Percentiles rank a stretch among this genome's conserved stretches.
These are phyloP conservation scores for Globisporangium barbulae DNA, from an alignment of 352 stramenopile species.

Conservation along the genomic window DNA sequence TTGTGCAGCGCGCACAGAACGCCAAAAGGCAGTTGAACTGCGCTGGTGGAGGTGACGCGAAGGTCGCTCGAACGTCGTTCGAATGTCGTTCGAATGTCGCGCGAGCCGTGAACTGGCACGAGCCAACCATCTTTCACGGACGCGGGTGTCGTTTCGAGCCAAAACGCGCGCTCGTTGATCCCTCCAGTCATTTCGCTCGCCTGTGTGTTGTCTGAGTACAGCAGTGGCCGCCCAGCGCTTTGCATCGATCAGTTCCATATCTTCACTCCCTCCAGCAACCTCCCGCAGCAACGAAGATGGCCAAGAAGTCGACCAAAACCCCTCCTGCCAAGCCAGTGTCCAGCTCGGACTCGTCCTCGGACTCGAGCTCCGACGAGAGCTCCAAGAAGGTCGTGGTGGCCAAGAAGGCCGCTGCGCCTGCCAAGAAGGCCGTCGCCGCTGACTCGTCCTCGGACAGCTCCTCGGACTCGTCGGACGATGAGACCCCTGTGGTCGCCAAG, in stretches of 20 bases:
- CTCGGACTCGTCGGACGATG: slow-evolving; percentile 33
- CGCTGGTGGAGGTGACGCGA: neutral
- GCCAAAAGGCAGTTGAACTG: neutral
- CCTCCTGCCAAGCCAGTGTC: slow-evolving; percentile 28
- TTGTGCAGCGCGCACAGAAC: neutral
- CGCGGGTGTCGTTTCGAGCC: slow-evolving; percentile 18
- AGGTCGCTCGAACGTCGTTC: too few species aligned
- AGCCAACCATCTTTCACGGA: slow-evolving; percentile 31
- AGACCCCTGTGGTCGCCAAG: slow-evolving; percentile 26
- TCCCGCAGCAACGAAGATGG: slow-evolving; percentile 21
- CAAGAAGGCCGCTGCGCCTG: slow-evolving; percentile 29
- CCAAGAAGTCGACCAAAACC: slow-evolving; percentile 35
- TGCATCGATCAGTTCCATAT: slow-evolving; percentile 19
- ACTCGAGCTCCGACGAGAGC: slow-evolving; percentile 40
- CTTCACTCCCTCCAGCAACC: slow-evolving; percentile 11
- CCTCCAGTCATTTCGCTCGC: slow-evolving; percentile 16
- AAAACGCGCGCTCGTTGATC: slow-evolving; percentile 9
- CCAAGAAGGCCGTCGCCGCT: slow-evolving; percentile 57
- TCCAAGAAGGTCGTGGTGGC: slow-evolving; percentile 33
- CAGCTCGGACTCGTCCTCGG: slow-evolving; percentile 33
- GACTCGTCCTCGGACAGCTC: slow-evolving; percentile 34
- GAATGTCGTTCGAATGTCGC: slow-evolving; percentile 26
- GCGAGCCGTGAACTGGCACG: slow-evolving; percentile 21
- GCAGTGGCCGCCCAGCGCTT: slow-evolving; percentile 1
- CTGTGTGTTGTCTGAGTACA: slow-evolving; percentile 5